Percentiles rank a stretch among this genome's conserved stretches.
These are phyloP conservation scores for Fraxinus floribunda DNA, from an alignment of 305 asterid species.

Conservation along the genomic window DNA sequence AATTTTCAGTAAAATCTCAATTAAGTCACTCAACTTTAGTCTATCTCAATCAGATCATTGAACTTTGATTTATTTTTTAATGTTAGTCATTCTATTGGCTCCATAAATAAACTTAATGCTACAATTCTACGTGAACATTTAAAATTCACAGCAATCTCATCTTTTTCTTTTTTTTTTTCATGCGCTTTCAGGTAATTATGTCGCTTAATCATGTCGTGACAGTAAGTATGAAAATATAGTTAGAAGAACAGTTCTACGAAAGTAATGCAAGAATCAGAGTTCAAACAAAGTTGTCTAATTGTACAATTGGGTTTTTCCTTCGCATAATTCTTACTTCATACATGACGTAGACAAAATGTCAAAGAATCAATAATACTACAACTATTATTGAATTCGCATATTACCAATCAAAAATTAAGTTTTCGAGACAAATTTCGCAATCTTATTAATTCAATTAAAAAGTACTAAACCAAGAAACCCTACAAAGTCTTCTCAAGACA, in stretches of 20 bases:
- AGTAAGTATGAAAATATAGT: too few species aligned
- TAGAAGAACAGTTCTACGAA: not conserved
- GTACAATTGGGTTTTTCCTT: too few species aligned
- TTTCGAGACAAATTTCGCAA: not conserved
- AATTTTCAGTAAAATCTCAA: not conserved
- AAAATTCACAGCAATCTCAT: not conserved
- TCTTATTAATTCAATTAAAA: too few species aligned
- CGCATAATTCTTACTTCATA: not conserved
- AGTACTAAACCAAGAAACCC: not conserved
- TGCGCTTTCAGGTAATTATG: too few species aligned
- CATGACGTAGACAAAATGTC: not conserved
- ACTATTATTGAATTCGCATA: not conserved
- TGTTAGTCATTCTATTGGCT: not conserved
- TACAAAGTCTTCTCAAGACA: not conserved
- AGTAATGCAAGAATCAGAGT: not conserved
- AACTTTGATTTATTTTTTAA: not conserved
- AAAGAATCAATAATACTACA: too few species aligned
- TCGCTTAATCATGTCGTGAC: too few species aligned
- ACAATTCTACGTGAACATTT: not conserved
- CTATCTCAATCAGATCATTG: not conserved
- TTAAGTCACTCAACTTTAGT: not conserved
- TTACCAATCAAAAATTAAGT: not conserved
- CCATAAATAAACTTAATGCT: not conserved
- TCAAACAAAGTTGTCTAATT: not conserved
- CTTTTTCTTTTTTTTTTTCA: too few species aligned